Conservation (phyloP, 1,284 basidiomycete species). For the Cystobasidium slooffiae region DNA sequence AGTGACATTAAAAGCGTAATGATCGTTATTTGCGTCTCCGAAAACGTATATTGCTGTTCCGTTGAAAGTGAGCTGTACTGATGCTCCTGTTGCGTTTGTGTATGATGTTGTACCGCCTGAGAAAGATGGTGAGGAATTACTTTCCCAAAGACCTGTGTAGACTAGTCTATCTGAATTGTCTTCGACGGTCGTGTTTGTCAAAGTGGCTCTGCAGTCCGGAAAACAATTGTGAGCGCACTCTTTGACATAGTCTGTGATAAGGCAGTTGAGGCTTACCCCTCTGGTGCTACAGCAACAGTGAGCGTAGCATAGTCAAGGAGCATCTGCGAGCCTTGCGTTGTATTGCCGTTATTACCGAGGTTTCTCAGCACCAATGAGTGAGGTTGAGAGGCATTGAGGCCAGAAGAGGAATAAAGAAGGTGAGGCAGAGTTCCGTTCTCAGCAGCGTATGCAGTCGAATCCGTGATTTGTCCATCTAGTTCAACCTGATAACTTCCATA, state of each 20-base stretch:
- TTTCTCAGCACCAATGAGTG: conserved; percentile 47
- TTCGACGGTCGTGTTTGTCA: conserved; percentile 57
- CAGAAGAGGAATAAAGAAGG: conserved; percentile 50
- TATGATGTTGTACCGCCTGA: conserved; percentile 55
- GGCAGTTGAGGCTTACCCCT: conserved; percentile 51
- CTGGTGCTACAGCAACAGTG: conserved; percentile 51
- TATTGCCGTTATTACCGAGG: conserved; percentile 47
- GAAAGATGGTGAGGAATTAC: conserved; percentile 55
- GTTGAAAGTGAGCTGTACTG: conserved; percentile 54
- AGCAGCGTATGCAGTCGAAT: conserved; percentile 23
- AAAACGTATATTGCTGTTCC: conserved; percentile 58
- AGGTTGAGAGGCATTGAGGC: conserved; percentile 46
- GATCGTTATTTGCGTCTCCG: conserved; percentile 60
- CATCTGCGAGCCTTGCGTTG: conserved; percentile 54
- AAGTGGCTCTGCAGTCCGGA: conserved; percentile 49
- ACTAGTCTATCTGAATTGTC: conserved; percentile 52
- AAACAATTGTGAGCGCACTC: not conserved
- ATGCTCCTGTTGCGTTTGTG: conserved; percentile 53
- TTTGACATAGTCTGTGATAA: not conserved
- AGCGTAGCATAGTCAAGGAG: conserved; percentile 54
- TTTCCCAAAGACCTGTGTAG: conserved; percentile 57
- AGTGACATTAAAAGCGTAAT: conserved; percentile 56
- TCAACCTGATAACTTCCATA: conserved; percentile 54
- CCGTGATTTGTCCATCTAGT: conserved; percentile 50
- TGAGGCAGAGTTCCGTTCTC: conserved; percentile 26